phyloP scores from a whole-genome alignment of 768 basidiomycete genomes.

The Termitomyces titanicus region DNA sequence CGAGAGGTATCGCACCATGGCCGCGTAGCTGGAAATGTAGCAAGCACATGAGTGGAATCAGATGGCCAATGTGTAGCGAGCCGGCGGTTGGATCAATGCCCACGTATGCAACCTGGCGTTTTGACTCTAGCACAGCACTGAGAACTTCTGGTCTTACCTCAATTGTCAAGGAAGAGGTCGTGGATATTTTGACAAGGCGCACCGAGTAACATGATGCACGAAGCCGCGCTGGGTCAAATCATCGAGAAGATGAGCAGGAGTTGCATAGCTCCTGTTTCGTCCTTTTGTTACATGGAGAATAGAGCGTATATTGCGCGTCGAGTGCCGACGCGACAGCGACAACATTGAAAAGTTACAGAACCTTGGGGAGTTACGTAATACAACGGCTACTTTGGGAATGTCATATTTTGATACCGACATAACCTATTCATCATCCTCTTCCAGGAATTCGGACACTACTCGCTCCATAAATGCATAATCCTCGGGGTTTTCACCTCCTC shows the following conservation, averaged over 20 bases:
- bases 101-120: constrained; percentile 64
- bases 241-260: constrained; percentile 28
- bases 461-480: constrained; percentile 40
- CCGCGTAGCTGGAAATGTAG: constrained; percentile 89
- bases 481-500: constrained; percentile 35
- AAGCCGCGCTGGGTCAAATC: constrained; percentile 44
- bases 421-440: constrained; percentile 19
- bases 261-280: constrained; percentile 2
- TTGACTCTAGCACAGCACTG: constrained; percentile 29
- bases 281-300: neutral
- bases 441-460: constrained; percentile 43
- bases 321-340: constrained; percentile 4
- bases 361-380: constrained; percentile 13
- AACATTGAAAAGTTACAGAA: constrained; percentile 8
- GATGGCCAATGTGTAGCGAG: constrained; percentile 91
- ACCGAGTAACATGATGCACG: constrained; percentile 46
- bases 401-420: too few species aligned
- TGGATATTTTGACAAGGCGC: constrained; percentile 3
- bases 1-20: constrained; percentile 79
- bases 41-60: constrained; percentile 82
- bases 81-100: constrained; percentile 92
- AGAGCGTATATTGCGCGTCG: constrained; percentile 4
- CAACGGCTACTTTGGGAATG: neutral
- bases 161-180: constrained; percentile 4
- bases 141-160: constrained; percentile 38